Evolutionary conservation across 2,329 filamentous ascomycete genomes (phyloP).

Genomic region (Monascus ruber): DNA sequence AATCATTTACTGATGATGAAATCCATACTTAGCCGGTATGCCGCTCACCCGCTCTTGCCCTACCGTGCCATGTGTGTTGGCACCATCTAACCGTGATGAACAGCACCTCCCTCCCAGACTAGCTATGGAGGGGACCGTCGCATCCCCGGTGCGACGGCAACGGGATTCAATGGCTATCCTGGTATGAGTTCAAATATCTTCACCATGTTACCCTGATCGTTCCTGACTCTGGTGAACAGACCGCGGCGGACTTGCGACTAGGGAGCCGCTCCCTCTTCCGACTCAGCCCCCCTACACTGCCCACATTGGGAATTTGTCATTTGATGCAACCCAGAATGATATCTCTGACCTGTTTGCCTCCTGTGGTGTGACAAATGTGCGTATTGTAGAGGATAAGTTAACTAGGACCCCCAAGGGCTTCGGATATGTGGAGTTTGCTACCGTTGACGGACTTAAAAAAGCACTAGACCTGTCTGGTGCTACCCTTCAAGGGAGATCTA

Average conservation of each 20-base stretch:
- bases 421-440: slow-evolving; percentile 89
- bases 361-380: slow-evolving; percentile 79
- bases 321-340: slow-evolving; percentile 76
- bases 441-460: slow-evolving; percentile 79
- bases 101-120: slow-evolving; percentile 31
- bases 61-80: slow-evolving; percentile 1
- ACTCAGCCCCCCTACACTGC: slow-evolving; percentile 90
- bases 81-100: slow-evolving; percentile 8
- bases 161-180: slow-evolving; percentile 24
- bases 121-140: slow-evolving; percentile 41
- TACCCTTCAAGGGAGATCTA: slow-evolving; percentile 75
- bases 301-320: slow-evolving; percentile 92
- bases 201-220: neutral
- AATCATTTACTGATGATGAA: slow-evolving; percentile 7
- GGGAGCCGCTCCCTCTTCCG: slow-evolving; percentile 72
- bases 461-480: slow-evolving; percentile 73
- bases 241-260: slow-evolving; percentile 29
- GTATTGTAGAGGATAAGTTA: slow-evolving; percentile 93
- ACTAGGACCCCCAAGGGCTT: slow-evolving; percentile 94
- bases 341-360: slow-evolving; percentile 75
- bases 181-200: slow-evolving; percentile 12
- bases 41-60: slow-evolving; percentile 2
- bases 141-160: slow-evolving; percentile 30
- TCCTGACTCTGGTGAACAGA: slow-evolving; percentile 15
- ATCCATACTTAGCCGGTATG: slow-evolving; percentile 18